Conservation (phyloP, 1,139 yeast genomes). For the Taphrina betulina region DNA sequence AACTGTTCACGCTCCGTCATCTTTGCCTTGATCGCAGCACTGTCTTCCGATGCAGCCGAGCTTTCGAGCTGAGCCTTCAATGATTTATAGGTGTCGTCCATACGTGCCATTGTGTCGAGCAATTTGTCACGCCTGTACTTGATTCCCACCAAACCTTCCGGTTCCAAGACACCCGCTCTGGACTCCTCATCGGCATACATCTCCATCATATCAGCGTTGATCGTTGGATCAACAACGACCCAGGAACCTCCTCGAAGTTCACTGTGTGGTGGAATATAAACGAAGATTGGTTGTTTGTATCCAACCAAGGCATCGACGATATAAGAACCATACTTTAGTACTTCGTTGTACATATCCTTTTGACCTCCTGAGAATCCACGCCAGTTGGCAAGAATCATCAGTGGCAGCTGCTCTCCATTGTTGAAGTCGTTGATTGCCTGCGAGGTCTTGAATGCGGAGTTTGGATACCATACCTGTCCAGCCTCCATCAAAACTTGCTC, state of each 20-base stretch:
- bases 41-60: conserved; percentile 52
- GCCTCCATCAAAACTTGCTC: conserved; percentile 89
- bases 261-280: conserved; percentile 96
- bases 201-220: conserved; percentile 96
- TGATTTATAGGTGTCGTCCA: conserved; percentile 73
- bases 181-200: conserved; percentile 97
- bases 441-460: conserved; percentile 97
- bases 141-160: conserved; percentile 98
- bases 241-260: conserved; percentile 99
- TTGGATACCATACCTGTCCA: conserved; percentile 99
- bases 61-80: conserved; percentile 48
- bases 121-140: conserved; percentile 93
- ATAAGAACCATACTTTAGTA: conserved; percentile 90
- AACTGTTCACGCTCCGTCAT: conserved; percentile 74
- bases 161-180: conserved; percentile 98
- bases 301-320: conserved; percentile 96
- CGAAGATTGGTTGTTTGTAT: conserved; percentile 93
- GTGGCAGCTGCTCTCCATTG: conserved; percentile 94
- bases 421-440: conserved; percentile 97
- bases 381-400: conserved; percentile 98
- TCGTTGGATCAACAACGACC: conserved; percentile 99
- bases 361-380: conserved; percentile 99
- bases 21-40: conserved; percentile 61
- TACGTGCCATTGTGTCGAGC: conserved; percentile 81
- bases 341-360: conserved; percentile 98